Evolutionary conservation across 2,329 filamentous ascomycete genomes (phyloP), one percentile per base, ranked within the genome.

Genomic region (Pseudogymnoascus sp.): DNA sequence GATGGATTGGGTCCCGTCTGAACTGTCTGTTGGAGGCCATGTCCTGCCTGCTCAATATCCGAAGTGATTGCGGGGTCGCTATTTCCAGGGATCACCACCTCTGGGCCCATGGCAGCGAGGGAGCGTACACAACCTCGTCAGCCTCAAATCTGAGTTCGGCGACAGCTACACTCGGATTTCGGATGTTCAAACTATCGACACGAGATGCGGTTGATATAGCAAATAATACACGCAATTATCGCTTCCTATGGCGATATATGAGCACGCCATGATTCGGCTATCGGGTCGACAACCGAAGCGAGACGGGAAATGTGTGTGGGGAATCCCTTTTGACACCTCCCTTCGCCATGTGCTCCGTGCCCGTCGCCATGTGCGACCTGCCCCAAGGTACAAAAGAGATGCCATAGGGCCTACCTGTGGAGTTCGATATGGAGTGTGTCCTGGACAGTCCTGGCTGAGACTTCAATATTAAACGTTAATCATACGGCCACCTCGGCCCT

Each of bases 161-260:
- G 22, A 25, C 11, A 25, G 22, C 12, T 28, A 7, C 6, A 28
- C 22, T 47, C 20, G 41, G 20, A n/a, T 25, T 28, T 47, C 41
- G n/a, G 20, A 28, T 12, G n/a, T 25, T 28, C 6, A 47, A 25
- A n/a, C 41, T 5, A 14, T 47, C 41, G 41, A 47, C 41, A 47
- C 41, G 41, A 47, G 41, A 47, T 47, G 41, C 41, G 41, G 14
- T 47, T 47, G 41, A 47, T 47, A 47, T 47, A 25, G 20, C 41
- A 25, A 28, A 28, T 3, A 47, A 47, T 28, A 47, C 14, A 25
- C 41, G 41, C 41, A 47, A 47, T 47, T 28, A 20, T n/a, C 14
- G 41, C 41, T 25, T 25, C 20, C 6, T 28, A 47, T 47, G 41
- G 41, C 41, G 20, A 47, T 47, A 25, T n/a, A 25, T 25, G 20